These are phyloP conservation scores for Mimosa bimucronata DNA, from an alignment of 306 rosid genomes.

Conservation along the genomic window DNA sequence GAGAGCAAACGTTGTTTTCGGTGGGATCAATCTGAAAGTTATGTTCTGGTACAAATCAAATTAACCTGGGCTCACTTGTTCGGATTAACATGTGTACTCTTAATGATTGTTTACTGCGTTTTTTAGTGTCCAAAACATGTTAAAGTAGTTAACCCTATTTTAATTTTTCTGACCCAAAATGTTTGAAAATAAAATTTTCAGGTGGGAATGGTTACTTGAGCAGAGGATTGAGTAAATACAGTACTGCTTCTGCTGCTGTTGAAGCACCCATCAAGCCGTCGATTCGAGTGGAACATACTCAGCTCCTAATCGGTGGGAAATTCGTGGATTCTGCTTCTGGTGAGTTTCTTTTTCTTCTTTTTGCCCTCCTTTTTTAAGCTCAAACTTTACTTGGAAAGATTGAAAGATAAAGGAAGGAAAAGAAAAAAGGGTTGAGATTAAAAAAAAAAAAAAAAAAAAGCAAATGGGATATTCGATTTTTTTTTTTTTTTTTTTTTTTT, in stretches of 20 bases:
- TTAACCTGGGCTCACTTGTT: neutral
- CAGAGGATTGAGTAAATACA: conserved; percentile 48
- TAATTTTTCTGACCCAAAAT: neutral
- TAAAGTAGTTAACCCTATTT: neutral
- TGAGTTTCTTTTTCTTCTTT: conserved; percentile 33
- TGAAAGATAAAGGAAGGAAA: neutral
- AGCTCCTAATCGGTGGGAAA: conserved; percentile 78
- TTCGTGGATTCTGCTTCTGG: conserved; percentile 91
- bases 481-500: conserved; percentile 5
- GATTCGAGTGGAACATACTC: conserved; percentile 54
- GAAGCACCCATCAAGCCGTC: conserved; percentile 72
- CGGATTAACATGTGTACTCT: neutral
- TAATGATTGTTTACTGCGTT: neutral
- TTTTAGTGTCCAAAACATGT: conserved; percentile 11
- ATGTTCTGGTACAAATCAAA: neutral
- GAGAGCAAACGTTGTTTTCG: neutral
- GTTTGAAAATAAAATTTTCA: conserved; percentile 23
- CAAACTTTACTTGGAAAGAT: neutral
- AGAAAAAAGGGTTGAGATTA: neutral
- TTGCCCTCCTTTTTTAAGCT: neutral
- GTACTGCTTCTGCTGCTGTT: conserved; percentile 59
- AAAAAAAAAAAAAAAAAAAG: no score
- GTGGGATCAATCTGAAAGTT: conserved; percentile 6
- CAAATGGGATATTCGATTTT: neutral
- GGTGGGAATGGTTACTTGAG: conserved; percentile 51